Evolutionary conservation across 2,329 filamentous ascomycete species (phyloP).

Genomic region (Cadophora sp.): DNA sequence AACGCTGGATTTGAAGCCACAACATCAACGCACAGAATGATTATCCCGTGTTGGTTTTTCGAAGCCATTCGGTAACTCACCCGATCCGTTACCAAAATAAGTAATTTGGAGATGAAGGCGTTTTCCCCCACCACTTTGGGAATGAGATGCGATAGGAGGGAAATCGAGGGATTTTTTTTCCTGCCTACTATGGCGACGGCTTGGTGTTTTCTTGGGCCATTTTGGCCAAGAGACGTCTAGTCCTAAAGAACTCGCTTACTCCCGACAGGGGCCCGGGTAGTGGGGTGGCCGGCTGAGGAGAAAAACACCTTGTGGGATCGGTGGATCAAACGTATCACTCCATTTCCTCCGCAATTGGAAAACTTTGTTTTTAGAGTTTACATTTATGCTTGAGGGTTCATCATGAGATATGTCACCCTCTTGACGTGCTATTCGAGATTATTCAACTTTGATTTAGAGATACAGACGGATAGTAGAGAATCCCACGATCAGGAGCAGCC

Average conservation of each 20-base stretch:
- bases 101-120: background rate
- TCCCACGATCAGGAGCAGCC: no score
- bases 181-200: no score
- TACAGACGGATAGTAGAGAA: no score
- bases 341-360: background rate
- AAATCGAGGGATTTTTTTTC: background rate
- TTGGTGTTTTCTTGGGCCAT: background rate
- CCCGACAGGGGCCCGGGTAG: background rate
- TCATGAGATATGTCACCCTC: no score
- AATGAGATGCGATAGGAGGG: background rate
- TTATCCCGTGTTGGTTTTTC: background rate
- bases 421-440: no score
- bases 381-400: background rate
- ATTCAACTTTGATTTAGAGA: no score
- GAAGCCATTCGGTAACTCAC: no score
- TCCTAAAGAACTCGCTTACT: constrained; percentile 2
- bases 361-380: background rate
- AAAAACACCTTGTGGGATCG: background rate
- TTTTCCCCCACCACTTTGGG: background rate
- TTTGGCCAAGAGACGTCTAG: background rate
- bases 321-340: background rate
- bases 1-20: background rate
- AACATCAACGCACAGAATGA: background rate
- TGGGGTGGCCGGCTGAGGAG: background rate
- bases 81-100: background rate